phyloP scores from a whole-genome alignment of 2,329 filamentous ascomycete species.

The Fusarium duplospermum region DNA sequence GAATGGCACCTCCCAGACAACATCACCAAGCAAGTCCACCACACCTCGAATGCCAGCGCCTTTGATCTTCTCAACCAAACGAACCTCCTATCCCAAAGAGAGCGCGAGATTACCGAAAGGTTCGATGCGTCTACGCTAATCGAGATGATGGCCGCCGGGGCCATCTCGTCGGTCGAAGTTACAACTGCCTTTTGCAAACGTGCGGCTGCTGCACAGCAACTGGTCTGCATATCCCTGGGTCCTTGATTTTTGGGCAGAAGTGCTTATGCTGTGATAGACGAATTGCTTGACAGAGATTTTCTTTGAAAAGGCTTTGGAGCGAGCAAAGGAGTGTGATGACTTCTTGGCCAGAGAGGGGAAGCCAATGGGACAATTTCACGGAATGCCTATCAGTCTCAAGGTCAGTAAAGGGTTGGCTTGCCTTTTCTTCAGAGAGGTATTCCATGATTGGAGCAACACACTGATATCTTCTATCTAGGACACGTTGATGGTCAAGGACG shows the following conservation, averaged over 20 bases:
- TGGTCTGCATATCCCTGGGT: neutral
- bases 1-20: neutral
- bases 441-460: too few species aligned
- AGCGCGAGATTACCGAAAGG: neutral
- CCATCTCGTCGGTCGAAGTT: neutral
- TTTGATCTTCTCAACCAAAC: neutral
- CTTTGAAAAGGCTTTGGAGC: neutral
- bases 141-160: neutral
- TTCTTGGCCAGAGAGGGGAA: neutral
- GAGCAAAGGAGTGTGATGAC: neutral
- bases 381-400: neutral
- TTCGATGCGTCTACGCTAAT: neutral
- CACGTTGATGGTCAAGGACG: neutral
- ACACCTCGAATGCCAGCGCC: neutral
- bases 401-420: neutral
- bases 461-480: neutral
- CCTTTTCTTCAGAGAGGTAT: neutral
- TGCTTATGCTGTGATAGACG: neutral
- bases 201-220: neutral
- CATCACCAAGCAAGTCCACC: neutral
- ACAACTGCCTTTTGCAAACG: neutral
- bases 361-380: neutral
- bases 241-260: too few species aligned
- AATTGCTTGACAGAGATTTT: neutral
- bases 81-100: neutral